Evolutionary conservation across 2,329 filamentous ascomycete genomes (phyloP).

Genomic region (Pleoardoris graminearum): DNA sequence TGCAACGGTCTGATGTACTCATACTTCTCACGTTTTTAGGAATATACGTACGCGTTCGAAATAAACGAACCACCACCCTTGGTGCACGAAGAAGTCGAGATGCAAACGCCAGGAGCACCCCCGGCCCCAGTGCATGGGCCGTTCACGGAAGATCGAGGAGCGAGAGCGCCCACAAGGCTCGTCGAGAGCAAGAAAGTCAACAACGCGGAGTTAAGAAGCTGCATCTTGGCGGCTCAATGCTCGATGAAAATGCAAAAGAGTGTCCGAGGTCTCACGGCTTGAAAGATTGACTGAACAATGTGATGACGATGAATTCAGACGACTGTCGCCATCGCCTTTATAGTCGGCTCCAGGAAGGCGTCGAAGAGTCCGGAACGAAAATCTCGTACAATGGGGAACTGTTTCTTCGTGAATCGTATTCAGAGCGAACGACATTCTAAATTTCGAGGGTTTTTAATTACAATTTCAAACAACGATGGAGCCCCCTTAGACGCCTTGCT

Average conservation of each 20-base stretch:
- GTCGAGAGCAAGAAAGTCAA: constrained; percentile 5
- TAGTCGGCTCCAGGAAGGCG: not conserved
- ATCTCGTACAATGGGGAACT: not conserved
- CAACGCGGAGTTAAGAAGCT: constrained; percentile 3
- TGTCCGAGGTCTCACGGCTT: not conserved
- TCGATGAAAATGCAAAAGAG: not conserved
- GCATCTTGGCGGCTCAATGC: not conserved
- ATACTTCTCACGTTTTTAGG: not conserved
- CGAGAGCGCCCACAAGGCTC: constrained; percentile 7
- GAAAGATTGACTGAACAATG: not conserved
- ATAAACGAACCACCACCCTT: constrained; percentile 2
- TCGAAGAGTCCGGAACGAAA: not conserved
- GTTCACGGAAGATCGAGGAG: constrained; percentile 8
- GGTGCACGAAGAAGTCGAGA: constrained; percentile 7
- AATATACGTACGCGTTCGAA: not conserved
- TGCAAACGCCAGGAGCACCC: constrained; percentile 3
- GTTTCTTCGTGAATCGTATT: constrained; percentile 3
- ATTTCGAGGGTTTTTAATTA: not conserved
- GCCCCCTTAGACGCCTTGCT: not conserved
- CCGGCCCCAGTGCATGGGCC: constrained; percentile 4
- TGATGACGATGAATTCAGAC: not conserved
- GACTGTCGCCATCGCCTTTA: not conserved
- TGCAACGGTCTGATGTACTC: no score
- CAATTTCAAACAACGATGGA: not conserved
- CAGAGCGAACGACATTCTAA: not conserved